phyloP scores from a whole-genome alignment of 345 rosid species.

The Lepidium didymum region DNA sequence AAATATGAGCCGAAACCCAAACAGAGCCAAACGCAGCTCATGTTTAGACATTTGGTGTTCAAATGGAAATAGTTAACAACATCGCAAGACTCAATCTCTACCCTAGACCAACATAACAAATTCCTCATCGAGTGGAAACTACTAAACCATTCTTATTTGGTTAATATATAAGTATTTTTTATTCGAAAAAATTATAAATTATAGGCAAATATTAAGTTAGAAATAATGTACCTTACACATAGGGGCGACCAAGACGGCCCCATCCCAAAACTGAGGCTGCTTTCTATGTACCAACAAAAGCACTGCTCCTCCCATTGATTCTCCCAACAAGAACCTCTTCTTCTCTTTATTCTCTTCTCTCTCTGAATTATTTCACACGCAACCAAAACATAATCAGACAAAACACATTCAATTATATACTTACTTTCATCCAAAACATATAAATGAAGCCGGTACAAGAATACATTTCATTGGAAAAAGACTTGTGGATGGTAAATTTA shows the following conservation, averaged over 20 bases:
- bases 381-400: not conserved
- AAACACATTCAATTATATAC: not conserved
- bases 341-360: constrained; percentile 49
- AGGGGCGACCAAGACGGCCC: constrained; percentile 78
- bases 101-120: too few relatives aligned
- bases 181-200: too few relatives aligned
- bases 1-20: too few relatives aligned
- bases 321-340: constrained; percentile 70
- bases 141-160: too few relatives aligned
- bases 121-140: too few relatives aligned
- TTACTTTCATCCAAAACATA: not conserved
- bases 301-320: constrained; percentile 94
- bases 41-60: too few relatives aligned
- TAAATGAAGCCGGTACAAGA: too few relatives aligned
- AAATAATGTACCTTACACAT: constrained; percentile 60
- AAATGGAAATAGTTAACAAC: too few relatives aligned
- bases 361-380: constrained; percentile 32
- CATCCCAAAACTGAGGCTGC: constrained; percentile 71
- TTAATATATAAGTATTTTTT: too few relatives aligned
- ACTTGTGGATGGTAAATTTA: not conserved
- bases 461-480: not conserved
- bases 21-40: too few relatives aligned
- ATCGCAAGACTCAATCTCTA: too few relatives aligned
- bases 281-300: constrained; percentile 53
- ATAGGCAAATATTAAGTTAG: not conserved